Evolutionary conservation across 2,329 filamentous ascomycete species (phyloP).

Genomic region (Claviceps humidiphila): DNA sequence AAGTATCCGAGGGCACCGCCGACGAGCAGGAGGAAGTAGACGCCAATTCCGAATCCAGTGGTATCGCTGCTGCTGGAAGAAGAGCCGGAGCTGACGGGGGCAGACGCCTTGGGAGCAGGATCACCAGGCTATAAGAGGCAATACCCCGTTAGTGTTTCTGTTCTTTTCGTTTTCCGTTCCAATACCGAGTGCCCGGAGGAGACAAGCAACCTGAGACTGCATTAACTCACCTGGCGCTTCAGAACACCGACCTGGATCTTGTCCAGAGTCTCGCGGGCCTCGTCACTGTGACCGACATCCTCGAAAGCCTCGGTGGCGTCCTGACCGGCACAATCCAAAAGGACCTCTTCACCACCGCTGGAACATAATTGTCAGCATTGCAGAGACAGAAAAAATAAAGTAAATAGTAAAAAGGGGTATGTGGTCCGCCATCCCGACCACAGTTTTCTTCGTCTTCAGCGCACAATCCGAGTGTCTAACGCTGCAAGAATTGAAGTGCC

Average conservation of each 20-base stretch:
- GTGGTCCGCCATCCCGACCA: too few relatives aligned
- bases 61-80: constrained; percentile 33
- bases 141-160: not conserved
- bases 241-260: constrained; percentile 60
- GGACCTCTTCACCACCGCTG: constrained; percentile 95
- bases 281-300: constrained; percentile 97
- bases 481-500: not conserved
- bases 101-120: constrained; percentile 53
- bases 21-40: constrained; percentile 70
- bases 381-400: not conserved
- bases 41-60: constrained; percentile 56
- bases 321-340: constrained; percentile 90
- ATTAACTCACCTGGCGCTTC: constrained; percentile 60
- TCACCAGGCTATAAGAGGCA: constrained; percentile 50
- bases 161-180: not conserved
- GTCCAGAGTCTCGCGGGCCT: constrained; percentile 87
- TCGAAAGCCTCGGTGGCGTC: constrained; percentile 97
- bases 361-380: constrained; percentile 3
- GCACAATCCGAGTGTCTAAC: not conserved
- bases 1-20: constrained; percentile 67
- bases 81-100: constrained; percentile 34
- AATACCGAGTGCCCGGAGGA: not conserved
- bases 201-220: not conserved
- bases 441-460: too few relatives aligned
- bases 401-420: not conserved